Conservation (phyloP, 257 asterid genomes). For the Petunia secreta region DNA sequence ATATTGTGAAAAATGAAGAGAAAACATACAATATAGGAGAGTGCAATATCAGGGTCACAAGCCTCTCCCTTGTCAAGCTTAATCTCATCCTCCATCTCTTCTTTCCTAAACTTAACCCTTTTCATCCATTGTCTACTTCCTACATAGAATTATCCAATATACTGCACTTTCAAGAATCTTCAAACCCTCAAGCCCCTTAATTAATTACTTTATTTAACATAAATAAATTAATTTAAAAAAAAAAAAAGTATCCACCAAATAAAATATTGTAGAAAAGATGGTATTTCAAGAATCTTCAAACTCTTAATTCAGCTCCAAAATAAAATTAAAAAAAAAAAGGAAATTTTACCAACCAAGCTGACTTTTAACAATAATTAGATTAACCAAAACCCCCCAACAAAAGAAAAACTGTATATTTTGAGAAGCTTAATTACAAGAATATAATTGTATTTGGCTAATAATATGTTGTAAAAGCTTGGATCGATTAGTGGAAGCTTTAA, state of each 20-base stretch:
- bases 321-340: background rate
- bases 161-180: background rate
- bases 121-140: constrained; percentile 4
- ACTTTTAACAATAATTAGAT: background rate
- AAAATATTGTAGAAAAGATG: background rate
- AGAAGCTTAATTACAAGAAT: background rate
- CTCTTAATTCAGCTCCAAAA: constrained; percentile 2
- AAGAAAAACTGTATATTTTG: background rate
- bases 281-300: constrained; percentile 13
- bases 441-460: background rate
- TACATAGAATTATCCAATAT: background rate
- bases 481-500: constrained; percentile 3
- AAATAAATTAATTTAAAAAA: background rate
- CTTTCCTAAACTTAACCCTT: background rate
- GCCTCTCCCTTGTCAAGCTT: constrained; percentile 26
- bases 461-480: background rate
- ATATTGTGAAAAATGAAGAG: background rate
- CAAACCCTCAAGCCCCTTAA: constrained; percentile 13
- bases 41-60: constrained; percentile 26
- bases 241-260: background rate
- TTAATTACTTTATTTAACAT: background rate
- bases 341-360: background rate
- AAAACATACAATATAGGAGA: constrained; percentile 4
- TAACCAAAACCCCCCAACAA: background rate
- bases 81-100: constrained; percentile 1